These are phyloP conservation scores for Cordyceps tenuipes DNA, from an alignment of 2,329 filamentous ascomycete species.

Conservation along the genomic window DNA sequence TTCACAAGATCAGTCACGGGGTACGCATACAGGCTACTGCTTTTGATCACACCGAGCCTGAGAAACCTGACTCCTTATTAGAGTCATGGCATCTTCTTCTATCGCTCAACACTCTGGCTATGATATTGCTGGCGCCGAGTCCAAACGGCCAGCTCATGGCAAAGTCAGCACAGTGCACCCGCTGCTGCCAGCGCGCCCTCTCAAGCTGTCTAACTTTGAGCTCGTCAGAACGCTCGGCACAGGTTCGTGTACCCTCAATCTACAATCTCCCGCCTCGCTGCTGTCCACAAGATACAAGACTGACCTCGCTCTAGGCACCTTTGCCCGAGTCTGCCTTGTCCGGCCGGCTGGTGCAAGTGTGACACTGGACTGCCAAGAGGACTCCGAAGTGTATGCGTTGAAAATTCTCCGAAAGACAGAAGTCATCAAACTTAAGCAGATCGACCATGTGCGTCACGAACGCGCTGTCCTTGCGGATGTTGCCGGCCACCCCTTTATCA, in stretches of 20 bases:
- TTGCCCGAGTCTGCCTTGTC: slow-evolving; percentile 74
- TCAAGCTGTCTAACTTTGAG: slow-evolving; percentile 51
- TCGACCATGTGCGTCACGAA: slow-evolving; percentile 80
- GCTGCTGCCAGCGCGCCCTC: slow-evolving; percentile 22
- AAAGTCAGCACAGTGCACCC: slow-evolving; percentile 11
- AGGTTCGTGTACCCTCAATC: slow-evolving; percentile 38
- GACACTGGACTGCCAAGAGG: slow-evolving; percentile 25
- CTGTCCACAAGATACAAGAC: background rate
- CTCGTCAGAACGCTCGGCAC: slow-evolving; percentile 70
- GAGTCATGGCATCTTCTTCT: slow-evolving; percentile 5
- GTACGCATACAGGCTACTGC: background rate
- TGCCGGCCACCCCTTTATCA: slow-evolving; percentile 76
- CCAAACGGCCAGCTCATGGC: background rate
- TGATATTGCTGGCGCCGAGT: background rate
- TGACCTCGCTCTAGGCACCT: slow-evolving; percentile 49
- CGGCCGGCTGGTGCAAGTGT: slow-evolving; percentile 46
- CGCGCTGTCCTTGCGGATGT: slow-evolving; percentile 69
- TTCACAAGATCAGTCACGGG: background rate
- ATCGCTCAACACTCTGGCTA: slow-evolving; percentile 5
- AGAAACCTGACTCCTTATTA: background rate
- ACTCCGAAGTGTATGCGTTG: slow-evolving; percentile 60
- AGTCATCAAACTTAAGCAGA: slow-evolving; percentile 75
- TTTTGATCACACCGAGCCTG: background rate
- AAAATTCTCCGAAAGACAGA: slow-evolving; percentile 69
- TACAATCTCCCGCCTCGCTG: slow-evolving; percentile 5